These are phyloP conservation scores for Boletus coccyginus DNA, from an alignment of 768 basidiomycete genomes.

Conservation along the genomic window DNA sequence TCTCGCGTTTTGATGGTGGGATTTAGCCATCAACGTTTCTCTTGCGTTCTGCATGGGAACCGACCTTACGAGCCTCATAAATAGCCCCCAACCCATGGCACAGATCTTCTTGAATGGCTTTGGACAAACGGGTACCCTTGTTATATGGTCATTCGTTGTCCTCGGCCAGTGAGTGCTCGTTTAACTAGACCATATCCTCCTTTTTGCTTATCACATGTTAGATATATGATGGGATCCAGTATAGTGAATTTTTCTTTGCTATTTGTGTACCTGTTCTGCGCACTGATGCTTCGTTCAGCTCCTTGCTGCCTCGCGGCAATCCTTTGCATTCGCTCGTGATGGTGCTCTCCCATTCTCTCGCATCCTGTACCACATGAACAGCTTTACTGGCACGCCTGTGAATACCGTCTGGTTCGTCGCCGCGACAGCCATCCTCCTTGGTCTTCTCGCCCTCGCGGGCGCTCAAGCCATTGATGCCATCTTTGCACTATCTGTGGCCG, in stretches of 20 bases:
- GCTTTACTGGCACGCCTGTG: conserved; percentile 50
- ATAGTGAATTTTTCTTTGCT: conserved; percentile 29
- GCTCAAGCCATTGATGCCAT: conserved; percentile 55
- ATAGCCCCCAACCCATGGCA: conserved; percentile 47
- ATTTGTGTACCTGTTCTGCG: neutral
- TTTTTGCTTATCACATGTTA: conserved; percentile 6
- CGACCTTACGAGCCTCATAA: conserved; percentile 41
- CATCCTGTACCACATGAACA: conserved; percentile 55
- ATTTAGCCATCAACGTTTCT: conserved; percentile 46
- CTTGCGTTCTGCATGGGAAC: conserved; percentile 59
- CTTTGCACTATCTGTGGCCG: conserved; percentile 50
- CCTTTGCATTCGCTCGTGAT: conserved; percentile 58
- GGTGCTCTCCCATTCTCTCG: conserved; percentile 59
- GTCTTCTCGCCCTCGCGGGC: conserved; percentile 55
- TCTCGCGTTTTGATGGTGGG: neutral
- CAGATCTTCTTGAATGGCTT: conserved; percentile 41
- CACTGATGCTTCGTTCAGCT: conserved; percentile 28
- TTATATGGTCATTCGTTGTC: conserved; percentile 53
- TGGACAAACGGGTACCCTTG: conserved; percentile 43
- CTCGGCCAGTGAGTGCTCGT: conserved; percentile 40
- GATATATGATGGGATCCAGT: conserved; percentile 50
- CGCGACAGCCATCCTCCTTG: conserved; percentile 40
- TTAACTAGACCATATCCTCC: neutral
- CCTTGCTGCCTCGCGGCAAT: conserved; percentile 50
- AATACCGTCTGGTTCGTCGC: conserved; percentile 58